Conservation (phyloP, 1,139 yeast species). For the Pneumocystis canis region DNA sequence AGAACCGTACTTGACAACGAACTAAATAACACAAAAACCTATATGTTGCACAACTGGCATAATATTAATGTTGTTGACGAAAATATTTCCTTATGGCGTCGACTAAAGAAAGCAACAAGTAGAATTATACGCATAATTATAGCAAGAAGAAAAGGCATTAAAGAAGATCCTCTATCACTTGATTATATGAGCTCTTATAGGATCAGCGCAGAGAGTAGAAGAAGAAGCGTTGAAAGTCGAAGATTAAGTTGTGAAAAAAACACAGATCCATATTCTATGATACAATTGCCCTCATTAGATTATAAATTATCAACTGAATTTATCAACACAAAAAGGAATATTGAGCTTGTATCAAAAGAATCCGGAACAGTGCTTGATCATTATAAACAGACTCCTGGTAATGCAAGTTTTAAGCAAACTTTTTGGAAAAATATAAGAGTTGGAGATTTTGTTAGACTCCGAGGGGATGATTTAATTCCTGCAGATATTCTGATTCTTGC, state of each 20-base stretch:
- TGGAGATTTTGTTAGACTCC: slow-evolving; percentile 75
- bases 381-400: slow-evolving; percentile 22
- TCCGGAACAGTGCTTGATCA: slow-evolving; percentile 25
- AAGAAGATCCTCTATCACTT: slow-evolving; percentile 8
- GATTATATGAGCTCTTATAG: slow-evolving; percentile 8
- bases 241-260: slow-evolving; percentile 6
- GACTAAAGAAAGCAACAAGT: slow-evolving; percentile 39
- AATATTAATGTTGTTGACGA: slow-evolving; percentile 71
- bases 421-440: slow-evolving; percentile 82
- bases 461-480: slow-evolving; percentile 83
- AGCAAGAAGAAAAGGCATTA: slow-evolving; percentile 13
- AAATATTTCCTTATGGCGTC: slow-evolving; percentile 49
- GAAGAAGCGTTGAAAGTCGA: slow-evolving; percentile 5
- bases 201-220: slow-evolving; percentile 6
- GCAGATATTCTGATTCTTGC: slow-evolving; percentile 74
- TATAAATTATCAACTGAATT: background rate
- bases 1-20: slow-evolving; percentile 69
- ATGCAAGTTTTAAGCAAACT: slow-evolving; percentile 45
- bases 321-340: slow-evolving; percentile 3
- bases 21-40: slow-evolving; percentile 75
- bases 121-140: slow-evolving; percentile 17
- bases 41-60: slow-evolving; percentile 50
- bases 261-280: slow-evolving; percentile 2
- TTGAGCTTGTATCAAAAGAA: slow-evolving; percentile 10
- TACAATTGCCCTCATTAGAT: background rate